Base-by-base conservation (phyloP, 805 yeast genomes). In the Metschnikowia matae region DNA sequence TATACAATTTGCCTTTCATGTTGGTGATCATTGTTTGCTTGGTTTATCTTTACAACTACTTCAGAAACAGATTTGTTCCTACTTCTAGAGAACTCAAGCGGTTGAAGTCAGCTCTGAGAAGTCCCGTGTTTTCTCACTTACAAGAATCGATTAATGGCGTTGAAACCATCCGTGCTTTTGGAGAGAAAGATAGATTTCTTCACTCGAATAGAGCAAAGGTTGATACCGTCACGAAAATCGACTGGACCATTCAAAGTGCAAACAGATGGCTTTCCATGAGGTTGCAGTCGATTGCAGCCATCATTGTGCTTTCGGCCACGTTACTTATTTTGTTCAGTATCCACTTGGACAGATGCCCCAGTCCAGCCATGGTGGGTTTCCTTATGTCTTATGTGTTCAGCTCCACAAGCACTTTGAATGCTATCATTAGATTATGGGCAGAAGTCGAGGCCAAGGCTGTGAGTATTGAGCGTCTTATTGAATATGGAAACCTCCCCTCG, bases 211-310 rank as follows among this genome's bases (percentile, higher is more conserved):
- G 52, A 33, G 33, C 23, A 3, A 66, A 65, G 37, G 57, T 70
- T n/a, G 62, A 69, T 48, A 56, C 52, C 5, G 60, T 61, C 48
- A 53, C 62, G 2, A 60, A 53, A 29, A 57, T 60, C 17, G 60
- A 62, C 18, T 58, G 62, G 54, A 51, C 62, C 13, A 58, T 54
- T 40, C 58, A 58, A n/a, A 54, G 60, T 11, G 52, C 62, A 41
- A 64, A 65, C 49, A 61, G 74, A 49, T 71, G 76, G 76, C 61
- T 70, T 40, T 62, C 69, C 3, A 62, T 69, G 62, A 62, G 76
- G 52, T 63, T 71, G 43, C 73, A 68, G 55, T 60, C 65, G 6
- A 65, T 70, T 38, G 68, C 74, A 13, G 64, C 73, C 1, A 33
- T 65, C 39, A 62, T 69, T 20, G 63, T 70, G n/a, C 67, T 62